Conservation (phyloP, 2,329 filamentous ascomycete species). For the Zymoseptoria pseudotritici region DNA sequence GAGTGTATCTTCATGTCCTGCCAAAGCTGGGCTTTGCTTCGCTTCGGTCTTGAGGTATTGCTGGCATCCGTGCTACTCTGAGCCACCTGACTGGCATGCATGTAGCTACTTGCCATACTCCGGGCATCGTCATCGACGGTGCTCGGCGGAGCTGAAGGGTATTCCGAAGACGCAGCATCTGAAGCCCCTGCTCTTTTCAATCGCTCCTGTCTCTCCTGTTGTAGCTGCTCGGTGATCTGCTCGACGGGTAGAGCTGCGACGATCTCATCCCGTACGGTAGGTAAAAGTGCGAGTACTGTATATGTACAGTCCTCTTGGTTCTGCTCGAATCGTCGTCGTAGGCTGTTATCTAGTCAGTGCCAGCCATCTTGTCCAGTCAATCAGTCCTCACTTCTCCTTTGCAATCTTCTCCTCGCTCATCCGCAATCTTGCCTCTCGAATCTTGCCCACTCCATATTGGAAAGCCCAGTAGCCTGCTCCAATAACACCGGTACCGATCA, state of each 20-base stretch:
- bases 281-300: slow-evolving; percentile 90
- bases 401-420: slow-evolving; percentile 95
- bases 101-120: slow-evolving; percentile 69
- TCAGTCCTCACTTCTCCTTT: slow-evolving; percentile 76
- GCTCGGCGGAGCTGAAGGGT: slow-evolving; percentile 54
- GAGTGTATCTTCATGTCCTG: slow-evolving; percentile 95
- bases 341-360: slow-evolving; percentile 43
- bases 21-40: slow-evolving; percentile 90
- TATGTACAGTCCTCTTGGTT: slow-evolving; percentile 99
- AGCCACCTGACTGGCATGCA: slow-evolving; percentile 72
- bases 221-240: slow-evolving; percentile 84
- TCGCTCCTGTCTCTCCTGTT: slow-evolving; percentile 79
- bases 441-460: slow-evolving; percentile 86
- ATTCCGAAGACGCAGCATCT: slow-evolving; percentile 51
- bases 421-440: slow-evolving; percentile 87
- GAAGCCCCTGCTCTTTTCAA: slow-evolving; percentile 42
- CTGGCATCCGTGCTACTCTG: slow-evolving; percentile 42
- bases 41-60: slow-evolving; percentile 47
- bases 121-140: slow-evolving; percentile 74
- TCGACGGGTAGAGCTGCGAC: slow-evolving; percentile 84
- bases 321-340: slow-evolving; percentile 93
- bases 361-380: background rate
- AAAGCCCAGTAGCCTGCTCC: slow-evolving; percentile 86
- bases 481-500: slow-evolving; percentile 78
- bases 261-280: slow-evolving; percentile 84